A percentile compares a stretch with the other conserved stretches of the same genome.
phyloP scores from a whole-genome alignment of 2,329 filamentous ascomycete genomes.

The Paecilomyces fulvus region DNA sequence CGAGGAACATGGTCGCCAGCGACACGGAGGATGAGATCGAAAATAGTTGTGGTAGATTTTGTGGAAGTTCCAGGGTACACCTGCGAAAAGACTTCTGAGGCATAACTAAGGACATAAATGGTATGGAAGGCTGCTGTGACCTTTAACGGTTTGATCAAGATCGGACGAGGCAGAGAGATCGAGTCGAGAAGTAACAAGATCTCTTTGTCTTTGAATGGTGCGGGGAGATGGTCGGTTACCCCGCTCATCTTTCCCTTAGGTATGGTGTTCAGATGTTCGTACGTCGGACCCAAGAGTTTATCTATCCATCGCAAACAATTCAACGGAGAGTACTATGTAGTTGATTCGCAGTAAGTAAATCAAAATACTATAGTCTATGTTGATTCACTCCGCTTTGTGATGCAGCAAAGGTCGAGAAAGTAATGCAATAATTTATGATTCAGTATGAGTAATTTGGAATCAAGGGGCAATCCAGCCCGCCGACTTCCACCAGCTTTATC shows the following conservation, averaged over 20 bases:
- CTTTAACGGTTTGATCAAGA: constrained; percentile 3
- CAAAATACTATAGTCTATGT: background rate
- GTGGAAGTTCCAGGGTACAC: background rate
- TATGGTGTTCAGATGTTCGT: background rate
- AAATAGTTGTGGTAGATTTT: background rate
- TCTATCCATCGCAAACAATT: background rate
- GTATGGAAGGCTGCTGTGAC: constrained; percentile 5
- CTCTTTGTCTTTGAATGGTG: background rate
- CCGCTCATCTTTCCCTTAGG: background rate
- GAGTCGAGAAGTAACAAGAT: constrained; percentile 1
- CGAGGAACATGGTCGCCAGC: constrained; percentile 27
- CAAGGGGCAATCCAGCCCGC: background rate
- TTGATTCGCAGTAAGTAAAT: background rate
- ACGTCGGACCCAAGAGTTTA: background rate
- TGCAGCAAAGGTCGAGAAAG: background rate
- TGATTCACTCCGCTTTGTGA: too few relatives aligned
- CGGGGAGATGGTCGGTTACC: constrained; percentile 2
- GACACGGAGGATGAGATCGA: constrained; percentile 23
- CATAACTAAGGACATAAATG: constrained; percentile 5
- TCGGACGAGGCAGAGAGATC: constrained; percentile 1
- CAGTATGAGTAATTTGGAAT: background rate
- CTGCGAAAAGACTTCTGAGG: background rate
- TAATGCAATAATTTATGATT: background rate
- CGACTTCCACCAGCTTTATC: background rate
- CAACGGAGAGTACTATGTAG: background rate